Evolutionary conservation across 768 basidiomycete genomes (phyloP).

Genomic region (Lenzites betulinus): DNA sequence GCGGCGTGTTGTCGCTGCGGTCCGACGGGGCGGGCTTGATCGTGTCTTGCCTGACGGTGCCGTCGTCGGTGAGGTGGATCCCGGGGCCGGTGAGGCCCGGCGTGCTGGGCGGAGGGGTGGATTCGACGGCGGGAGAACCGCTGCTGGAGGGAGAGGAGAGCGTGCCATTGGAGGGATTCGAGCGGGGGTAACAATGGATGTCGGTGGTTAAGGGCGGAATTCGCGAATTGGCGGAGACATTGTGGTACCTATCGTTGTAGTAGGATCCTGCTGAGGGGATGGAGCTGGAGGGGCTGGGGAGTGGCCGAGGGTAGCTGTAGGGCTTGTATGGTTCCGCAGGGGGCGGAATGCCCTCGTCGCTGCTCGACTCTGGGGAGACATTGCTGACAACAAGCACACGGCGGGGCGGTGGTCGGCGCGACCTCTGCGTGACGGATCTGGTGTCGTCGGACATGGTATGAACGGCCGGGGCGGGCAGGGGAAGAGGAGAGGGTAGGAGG

Average conservation of each 20-base stretch:
- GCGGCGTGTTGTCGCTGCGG: conserved; percentile 27
- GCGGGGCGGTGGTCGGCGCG: conserved; percentile 24
- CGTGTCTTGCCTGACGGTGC: conserved; percentile 36
- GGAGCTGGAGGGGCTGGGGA: conserved; percentile 33
- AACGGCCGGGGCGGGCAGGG: not conserved
- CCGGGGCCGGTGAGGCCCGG: conserved; percentile 53
- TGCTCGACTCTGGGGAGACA: conserved; percentile 46
- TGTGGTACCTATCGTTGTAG: not conserved
- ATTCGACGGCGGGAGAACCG: conserved; percentile 63
- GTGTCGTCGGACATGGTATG: conserved; percentile 63
- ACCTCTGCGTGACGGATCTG: conserved; percentile 39
- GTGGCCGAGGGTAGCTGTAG: conserved; percentile 25
- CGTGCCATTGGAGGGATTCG: conserved; percentile 59
- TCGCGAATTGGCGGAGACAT: conserved; percentile 12
- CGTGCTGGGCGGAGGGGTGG: conserved; percentile 72
- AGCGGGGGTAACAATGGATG: conserved; percentile 37
- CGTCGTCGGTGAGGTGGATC: conserved; percentile 42
- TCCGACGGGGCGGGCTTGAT: conserved; percentile 20
- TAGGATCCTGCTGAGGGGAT: conserved; percentile 26
- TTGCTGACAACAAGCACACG: conserved; percentile 61
- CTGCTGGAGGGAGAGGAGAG: conserved; percentile 72
- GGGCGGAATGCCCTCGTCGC: conserved; percentile 35
- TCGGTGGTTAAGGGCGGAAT: conserved; percentile 42
- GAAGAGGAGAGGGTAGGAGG: not conserved
- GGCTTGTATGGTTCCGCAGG: conserved; percentile 30